A percentile compares a stretch with the other conserved stretches of the same genome.
phyloP scores from a whole-genome alignment of 1,139 yeast genomes.

The Candida gigantensis region DNA sequence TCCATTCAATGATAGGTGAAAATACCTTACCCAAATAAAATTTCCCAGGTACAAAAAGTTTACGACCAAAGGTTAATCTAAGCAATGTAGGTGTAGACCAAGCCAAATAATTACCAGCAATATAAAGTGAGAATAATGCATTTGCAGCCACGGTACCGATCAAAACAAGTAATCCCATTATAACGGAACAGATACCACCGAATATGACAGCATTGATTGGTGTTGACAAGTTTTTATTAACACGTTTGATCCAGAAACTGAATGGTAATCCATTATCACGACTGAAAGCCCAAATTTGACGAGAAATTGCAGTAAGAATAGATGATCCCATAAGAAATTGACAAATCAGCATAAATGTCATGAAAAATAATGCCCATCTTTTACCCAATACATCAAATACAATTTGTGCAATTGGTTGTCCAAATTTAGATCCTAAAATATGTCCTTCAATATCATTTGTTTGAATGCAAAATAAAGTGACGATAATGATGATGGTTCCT shows the following conservation, averaged over 20 bases:
- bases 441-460: constrained; percentile 43
- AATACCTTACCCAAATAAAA: constrained; percentile 56
- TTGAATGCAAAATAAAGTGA: constrained; percentile 55
- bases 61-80: constrained; percentile 40
- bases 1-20: constrained; percentile 25
- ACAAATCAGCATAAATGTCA: constrained; percentile 58
- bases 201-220: constrained; percentile 57
- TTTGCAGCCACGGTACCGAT: constrained; percentile 57
- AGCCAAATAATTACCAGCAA: constrained; percentile 52
- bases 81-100: constrained; percentile 21
- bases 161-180: constrained; percentile 54
- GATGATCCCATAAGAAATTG: constrained; percentile 66
- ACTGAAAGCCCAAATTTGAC: constrained; percentile 40
- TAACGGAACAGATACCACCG: constrained; percentile 43
- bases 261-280: constrained; percentile 46
- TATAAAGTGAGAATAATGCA: constrained; percentile 58
- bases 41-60: constrained; percentile 59
- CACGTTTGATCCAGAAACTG: constrained; percentile 46
- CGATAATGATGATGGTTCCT: constrained; percentile 59
- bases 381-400: constrained; percentile 65
- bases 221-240: constrained; percentile 35
- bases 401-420: constrained; percentile 65
- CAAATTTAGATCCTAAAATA: constrained; percentile 46
- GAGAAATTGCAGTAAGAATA: constrained; percentile 34
- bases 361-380: constrained; percentile 66